phyloP scores from a whole-genome alignment of 805 yeast genomes.

The Nakazawaea holstii region DNA sequence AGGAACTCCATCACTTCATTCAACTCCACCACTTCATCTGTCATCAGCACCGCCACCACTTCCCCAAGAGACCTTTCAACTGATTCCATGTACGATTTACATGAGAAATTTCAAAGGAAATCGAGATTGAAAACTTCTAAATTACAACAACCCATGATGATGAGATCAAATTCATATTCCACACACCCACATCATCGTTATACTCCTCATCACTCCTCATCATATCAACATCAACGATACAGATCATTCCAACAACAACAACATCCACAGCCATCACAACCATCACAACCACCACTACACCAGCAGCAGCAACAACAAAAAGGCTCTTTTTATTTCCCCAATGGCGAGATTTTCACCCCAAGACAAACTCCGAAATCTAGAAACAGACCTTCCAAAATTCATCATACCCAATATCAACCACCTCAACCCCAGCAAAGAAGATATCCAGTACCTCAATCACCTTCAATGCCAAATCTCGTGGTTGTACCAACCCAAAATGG shows the following conservation, averaged over 20 bases:
- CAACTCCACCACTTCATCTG: slow-evolving; percentile 11
- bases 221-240: neutral
- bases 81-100: slow-evolving; percentile 31
- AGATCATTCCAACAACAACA: slow-evolving; percentile 5
- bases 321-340: slow-evolving; percentile 39
- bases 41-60: neutral
- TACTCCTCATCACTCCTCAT: neutral
- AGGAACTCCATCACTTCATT: slow-evolving; percentile 29
- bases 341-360: slow-evolving; percentile 50
- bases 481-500: neutral
- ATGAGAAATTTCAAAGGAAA: slow-evolving; percentile 33
- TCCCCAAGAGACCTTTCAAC: slow-evolving; percentile 30
- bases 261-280: slow-evolving; percentile 8
- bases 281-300: slow-evolving; percentile 13
- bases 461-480: slow-evolving; percentile 12
- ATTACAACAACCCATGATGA: slow-evolving; percentile 10
- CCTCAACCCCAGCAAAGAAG: neutral
- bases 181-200: slow-evolving; percentile 2
- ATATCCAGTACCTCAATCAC: slow-evolving; percentile 5
- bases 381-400: slow-evolving; percentile 29
- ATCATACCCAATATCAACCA: neutral
- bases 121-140: slow-evolving; percentile 29
- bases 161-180: slow-evolving; percentile 4
- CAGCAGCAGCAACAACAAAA: slow-evolving; percentile 12
- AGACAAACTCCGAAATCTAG: slow-evolving; percentile 33